Conservation (phyloP, 2,329 filamentous ascomycete genomes). For the Emmonsiellopsis sp. region DNA sequence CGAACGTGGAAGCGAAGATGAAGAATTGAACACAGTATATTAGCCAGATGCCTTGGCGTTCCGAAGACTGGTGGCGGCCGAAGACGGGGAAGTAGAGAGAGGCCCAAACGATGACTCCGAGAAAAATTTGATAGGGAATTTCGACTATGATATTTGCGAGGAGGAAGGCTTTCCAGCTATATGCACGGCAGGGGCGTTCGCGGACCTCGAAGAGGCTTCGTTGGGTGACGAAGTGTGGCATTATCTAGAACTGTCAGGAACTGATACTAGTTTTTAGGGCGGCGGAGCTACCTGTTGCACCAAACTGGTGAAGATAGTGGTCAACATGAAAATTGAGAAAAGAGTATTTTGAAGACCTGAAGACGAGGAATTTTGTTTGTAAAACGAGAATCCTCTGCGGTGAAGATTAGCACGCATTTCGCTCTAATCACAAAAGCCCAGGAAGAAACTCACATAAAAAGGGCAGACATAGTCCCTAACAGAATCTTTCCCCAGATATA, state of each 20-base stretch:
- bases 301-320: conserved; percentile 44
- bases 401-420: conserved; percentile 49
- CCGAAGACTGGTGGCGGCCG: conserved; percentile 48
- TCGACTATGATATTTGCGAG: conserved; percentile 75
- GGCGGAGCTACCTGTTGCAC: conserved; percentile 52
- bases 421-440: conserved; percentile 14
- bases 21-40: conserved; percentile 66
- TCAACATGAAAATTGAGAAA: conserved; percentile 76
- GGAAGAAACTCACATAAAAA: conserved; percentile 52
- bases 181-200: conserved; percentile 74
- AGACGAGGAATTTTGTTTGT: conserved; percentile 58
- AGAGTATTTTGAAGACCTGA: conserved; percentile 80
- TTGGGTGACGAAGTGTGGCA: conserved; percentile 79
- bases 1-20: conserved; percentile 72
- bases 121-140: conserved; percentile 69
- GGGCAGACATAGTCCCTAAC: conserved; percentile 50
- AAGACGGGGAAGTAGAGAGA: conserved; percentile 77
- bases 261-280: conserved; percentile 38
- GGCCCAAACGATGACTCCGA: conserved; percentile 67
- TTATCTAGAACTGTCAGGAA: conserved; percentile 28
- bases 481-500: conserved; percentile 75
- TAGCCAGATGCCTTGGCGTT: conserved; percentile 71
- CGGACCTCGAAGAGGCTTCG: conserved; percentile 75
- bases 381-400: conserved; percentile 72
- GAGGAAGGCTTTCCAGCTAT: conserved; percentile 80